These are phyloP conservation scores for Ormosia emarginata DNA, from an alignment of 306 rosid species.

Conservation along the genomic window DNA sequence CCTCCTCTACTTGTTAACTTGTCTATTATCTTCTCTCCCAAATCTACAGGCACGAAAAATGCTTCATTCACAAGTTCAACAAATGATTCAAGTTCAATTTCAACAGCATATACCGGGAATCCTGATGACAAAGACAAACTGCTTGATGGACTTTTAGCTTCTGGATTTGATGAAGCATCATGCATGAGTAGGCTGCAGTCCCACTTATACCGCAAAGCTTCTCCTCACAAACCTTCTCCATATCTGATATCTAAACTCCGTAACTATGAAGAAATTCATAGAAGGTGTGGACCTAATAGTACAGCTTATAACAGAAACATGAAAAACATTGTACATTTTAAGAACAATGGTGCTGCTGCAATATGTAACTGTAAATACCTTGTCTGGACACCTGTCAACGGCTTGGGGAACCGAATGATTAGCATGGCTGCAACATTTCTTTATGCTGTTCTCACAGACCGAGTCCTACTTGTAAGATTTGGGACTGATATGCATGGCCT, in stretches of 20 bases:
- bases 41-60: neutral
- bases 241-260: conserved; percentile 54
- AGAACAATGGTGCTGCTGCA: neutral
- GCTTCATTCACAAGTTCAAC: neutral
- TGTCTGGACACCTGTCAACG: conserved; percentile 45
- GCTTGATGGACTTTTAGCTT: conserved; percentile 44
- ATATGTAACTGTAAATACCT: conserved; percentile 56
- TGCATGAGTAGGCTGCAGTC: conserved; percentile 55
- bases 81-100: neutral
- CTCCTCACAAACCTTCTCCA: conserved; percentile 46
- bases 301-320: conserved; percentile 34
- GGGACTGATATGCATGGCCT: conserved; percentile 41
- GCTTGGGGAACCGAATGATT: conserved; percentile 60
- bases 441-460: conserved; percentile 49
- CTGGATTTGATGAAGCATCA: conserved; percentile 46
- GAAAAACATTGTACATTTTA: conserved; percentile 23
- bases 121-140: conserved; percentile 37
- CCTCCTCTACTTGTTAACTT: neutral
- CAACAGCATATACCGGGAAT: neutral
- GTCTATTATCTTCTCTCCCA: neutral
- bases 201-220: conserved; percentile 36
- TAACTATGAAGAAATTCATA: conserved; percentile 49
- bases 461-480: conserved; percentile 51
- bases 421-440: conserved; percentile 54
- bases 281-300: conserved; percentile 47